Evolutionary conservation across 202 grass and related monocot species (phyloP).

Genomic region (Schoenoplectus tabernaemontani): DNA sequence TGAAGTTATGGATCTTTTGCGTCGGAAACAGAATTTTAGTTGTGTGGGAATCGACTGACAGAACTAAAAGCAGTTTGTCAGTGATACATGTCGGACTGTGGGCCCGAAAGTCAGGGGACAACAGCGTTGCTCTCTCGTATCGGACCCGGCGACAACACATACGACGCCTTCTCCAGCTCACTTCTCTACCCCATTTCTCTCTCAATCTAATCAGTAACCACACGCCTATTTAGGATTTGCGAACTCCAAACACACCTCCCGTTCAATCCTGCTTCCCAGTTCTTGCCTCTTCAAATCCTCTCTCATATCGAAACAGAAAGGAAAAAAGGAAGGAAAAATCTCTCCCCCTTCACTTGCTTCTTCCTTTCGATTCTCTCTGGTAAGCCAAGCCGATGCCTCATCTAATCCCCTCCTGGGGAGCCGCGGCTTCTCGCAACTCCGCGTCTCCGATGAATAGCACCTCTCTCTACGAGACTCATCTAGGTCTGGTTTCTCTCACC

Average conservation of each 20-base stretch:
- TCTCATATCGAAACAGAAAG: background rate
- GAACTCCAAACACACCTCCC: background rate
- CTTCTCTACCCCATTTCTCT: background rate
- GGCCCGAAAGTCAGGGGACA: too few relatives aligned
- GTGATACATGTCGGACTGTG: too few relatives aligned
- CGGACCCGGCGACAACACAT: constrained; percentile 8
- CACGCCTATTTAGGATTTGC: background rate
- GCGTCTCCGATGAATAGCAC: constrained; percentile 28
- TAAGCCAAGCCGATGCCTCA: constrained; percentile 31
- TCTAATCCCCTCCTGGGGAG: constrained; percentile 34
- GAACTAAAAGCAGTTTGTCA: too few relatives aligned
- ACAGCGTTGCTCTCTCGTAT: background rate
- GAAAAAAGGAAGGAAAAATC: background rate
- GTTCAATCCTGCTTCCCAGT: background rate
- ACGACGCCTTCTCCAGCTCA: background rate
- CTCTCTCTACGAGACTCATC: constrained; percentile 70
- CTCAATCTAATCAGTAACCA: background rate
- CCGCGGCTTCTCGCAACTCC: background rate
- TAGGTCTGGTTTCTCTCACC: constrained; percentile 50
- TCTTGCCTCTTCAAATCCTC: background rate
- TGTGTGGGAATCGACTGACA: background rate
- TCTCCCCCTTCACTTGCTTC: background rate
- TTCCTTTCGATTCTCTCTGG: background rate
- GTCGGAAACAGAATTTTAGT: background rate
- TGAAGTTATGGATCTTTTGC: background rate